Evolutionary conservation across 129 eudicot species (phyloP).

Genomic region (Rutidosis leptorrhynchoides): DNA sequence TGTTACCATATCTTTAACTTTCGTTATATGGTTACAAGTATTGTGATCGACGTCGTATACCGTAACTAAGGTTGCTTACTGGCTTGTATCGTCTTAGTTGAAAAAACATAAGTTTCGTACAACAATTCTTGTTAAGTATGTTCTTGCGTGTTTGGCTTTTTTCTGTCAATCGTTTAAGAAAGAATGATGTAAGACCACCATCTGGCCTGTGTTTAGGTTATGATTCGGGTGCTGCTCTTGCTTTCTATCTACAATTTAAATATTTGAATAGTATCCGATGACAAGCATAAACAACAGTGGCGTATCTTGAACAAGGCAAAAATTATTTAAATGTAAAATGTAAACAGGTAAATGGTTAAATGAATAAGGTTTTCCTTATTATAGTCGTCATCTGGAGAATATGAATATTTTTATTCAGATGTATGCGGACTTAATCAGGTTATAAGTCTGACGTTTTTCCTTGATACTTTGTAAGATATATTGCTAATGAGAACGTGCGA

Average conservation of each 20-base stretch:
- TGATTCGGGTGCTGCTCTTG: not conserved
- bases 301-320: too few species aligned
- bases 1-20: constrained; percentile 7
- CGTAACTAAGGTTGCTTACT: constrained; percentile 26
- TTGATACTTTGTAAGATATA: too few species aligned
- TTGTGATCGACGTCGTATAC: constrained; percentile 17
- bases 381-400: too few species aligned
- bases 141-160: not conserved
- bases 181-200: not conserved
- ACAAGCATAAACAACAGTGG: too few species aligned
- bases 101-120: constrained; percentile 22
- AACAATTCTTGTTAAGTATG: not conserved
- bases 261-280: too few species aligned
- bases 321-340: too few species aligned
- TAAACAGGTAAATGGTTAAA: too few species aligned
- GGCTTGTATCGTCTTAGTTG: constrained; percentile 19
- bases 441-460: too few species aligned
- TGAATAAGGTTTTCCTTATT: too few species aligned
- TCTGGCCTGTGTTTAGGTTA: not conserved
- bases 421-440: too few species aligned
- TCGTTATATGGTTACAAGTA: constrained; percentile 19
- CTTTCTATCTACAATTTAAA: not conserved
- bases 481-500: too few species aligned
- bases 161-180: not conserved
- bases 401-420: too few species aligned